These are phyloP conservation scores for Rhizopogon roseolus DNA, from an alignment of 768 basidiomycete genomes.

Conservation along the genomic window DNA sequence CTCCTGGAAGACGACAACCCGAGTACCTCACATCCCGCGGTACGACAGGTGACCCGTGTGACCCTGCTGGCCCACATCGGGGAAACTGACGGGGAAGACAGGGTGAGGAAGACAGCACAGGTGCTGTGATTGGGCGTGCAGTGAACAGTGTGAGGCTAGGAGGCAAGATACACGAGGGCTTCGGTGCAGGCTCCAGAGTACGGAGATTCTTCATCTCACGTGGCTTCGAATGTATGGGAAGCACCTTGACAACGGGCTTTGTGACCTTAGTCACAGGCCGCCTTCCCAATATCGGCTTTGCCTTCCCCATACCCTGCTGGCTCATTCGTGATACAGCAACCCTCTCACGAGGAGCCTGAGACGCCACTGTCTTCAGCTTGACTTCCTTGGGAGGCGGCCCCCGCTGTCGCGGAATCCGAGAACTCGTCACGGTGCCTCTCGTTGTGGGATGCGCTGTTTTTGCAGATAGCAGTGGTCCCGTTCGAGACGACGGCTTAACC, in stretches of 20 bases:
- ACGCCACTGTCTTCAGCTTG: not conserved
- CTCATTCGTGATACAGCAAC: not conserved
- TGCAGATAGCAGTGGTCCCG: not conserved
- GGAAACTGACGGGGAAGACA: too few relatives aligned
- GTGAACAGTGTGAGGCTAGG: too few relatives aligned
- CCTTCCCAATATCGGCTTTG: conserved; percentile 1
- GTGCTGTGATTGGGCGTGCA: too few relatives aligned
- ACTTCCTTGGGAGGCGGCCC: too few relatives aligned
- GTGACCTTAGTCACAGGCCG: not conserved
- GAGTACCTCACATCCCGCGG: too few relatives aligned
- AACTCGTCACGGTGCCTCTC: not conserved
- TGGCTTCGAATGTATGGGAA: not conserved
- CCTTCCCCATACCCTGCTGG: not conserved
- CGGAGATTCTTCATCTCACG: not conserved
- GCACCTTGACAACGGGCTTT: not conserved
- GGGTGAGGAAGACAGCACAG: too few relatives aligned
- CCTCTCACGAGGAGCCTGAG: too few relatives aligned
- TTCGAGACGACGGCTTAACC: not conserved
- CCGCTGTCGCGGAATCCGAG: not conserved
- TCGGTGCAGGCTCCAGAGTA: too few relatives aligned
- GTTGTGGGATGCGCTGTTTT: not conserved
- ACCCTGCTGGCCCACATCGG: too few relatives aligned
- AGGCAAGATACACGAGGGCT: not conserved
- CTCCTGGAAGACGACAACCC: too few relatives aligned
- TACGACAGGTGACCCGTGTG: too few relatives aligned